Base-by-base conservation (phyloP, 2,329 filamentous ascomycete species). In the Capronia epimyces region DNA sequence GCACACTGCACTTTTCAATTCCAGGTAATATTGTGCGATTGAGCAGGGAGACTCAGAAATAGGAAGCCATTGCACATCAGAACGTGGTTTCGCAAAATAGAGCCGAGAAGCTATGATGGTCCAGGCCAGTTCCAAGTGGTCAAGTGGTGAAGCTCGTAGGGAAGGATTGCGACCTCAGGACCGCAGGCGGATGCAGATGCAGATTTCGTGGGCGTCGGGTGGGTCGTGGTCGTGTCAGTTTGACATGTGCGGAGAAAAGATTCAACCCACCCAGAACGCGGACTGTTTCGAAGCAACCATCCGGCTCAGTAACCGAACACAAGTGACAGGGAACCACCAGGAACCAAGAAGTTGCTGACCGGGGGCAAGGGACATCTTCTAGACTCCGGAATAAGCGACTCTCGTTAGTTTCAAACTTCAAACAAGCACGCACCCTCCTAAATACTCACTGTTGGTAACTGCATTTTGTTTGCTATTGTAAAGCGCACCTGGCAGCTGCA, bases 141-240 rank as follows among this genome's bases (percentile, higher is more conserved):
- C 10, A 15, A 5, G 6, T 18, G 4, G 34, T 37, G 34, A 37
- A 29, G 41, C 24, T 42, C 4, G 22, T n/a, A 31, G 16, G 27
- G 29, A 43, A 43, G 41, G 29, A 29, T 16, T n/a, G 24, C 41
- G 41, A 18, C 15, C 41, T 21, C 41, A 43, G 41, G 16, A 13
- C 13, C 8, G 8, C 8, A 29, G 27, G 27, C 27, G 13, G 27
- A 29, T 13, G 27, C n/a, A 13, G 34, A 15, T 18, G 15, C 34
- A 37, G 34, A 37, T 37, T 27, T 31, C 10, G 41, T n/a, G 41
- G 41, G 18, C 20, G 15, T 37, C 18, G 34, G 16, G 34, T 37
- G 34, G 34, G 18, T 20, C n/a, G 34, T 18, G 6, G n/a, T 37
- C 10, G 18, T 37, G 34, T n/a, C 34, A 37, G 34, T 15, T 37